A percentile compares a stretch with the other conserved stretches of the same genome.
These are phyloP conservation scores for Osmozyma mogii DNA, from an alignment of 805 yeast genomes.

Conservation along the genomic window DNA sequence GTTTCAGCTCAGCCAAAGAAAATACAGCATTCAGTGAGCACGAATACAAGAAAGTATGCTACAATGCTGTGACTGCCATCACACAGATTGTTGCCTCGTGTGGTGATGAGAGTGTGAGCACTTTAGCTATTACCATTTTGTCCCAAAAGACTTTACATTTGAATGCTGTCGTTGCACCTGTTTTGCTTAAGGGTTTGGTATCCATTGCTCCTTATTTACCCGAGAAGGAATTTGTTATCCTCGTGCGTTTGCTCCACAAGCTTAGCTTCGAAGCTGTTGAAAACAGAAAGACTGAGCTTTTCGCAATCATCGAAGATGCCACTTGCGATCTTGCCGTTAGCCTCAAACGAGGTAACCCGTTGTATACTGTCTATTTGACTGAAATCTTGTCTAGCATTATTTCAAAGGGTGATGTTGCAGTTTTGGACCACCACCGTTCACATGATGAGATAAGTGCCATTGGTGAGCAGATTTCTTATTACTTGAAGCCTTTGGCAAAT, in stretches of 20 bases:
- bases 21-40: slow-evolving; percentile 17
- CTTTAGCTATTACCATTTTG: slow-evolving; percentile 71
- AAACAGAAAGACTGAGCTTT: slow-evolving; percentile 28
- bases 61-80: slow-evolving; percentile 63
- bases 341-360: slow-evolving; percentile 33
- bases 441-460: slow-evolving; percentile 62
- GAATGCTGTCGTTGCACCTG: slow-evolving; percentile 45
- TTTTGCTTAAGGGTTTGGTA: slow-evolving; percentile 55
- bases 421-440: slow-evolving; percentile 70
- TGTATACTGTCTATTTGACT: slow-evolving; percentile 49
- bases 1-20: slow-evolving; percentile 1
- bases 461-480: slow-evolving; percentile 59
- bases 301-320: slow-evolving; percentile 40
- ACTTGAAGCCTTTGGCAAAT: slow-evolving; percentile 67
- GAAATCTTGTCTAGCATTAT: slow-evolving; percentile 63
- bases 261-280: slow-evolving; percentile 39
- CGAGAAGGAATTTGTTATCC: slow-evolving; percentile 58
- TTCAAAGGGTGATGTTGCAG: slow-evolving; percentile 72
- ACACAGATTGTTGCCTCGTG: slow-evolving; percentile 59
- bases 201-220: slow-evolving; percentile 54
- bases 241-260: slow-evolving; percentile 50
- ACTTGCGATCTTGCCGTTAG: slow-evolving; percentile 38
- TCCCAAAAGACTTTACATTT: slow-evolving; percentile 59
- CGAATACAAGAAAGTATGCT: slow-evolving; percentile 38
- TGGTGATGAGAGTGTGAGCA: slow-evolving; percentile 63